Percentiles rank a stretch among this genome's conserved stretches.
Conservation (phyloP, 225 moss, liverwort and hornwort genomes). For the Marchantia polymorpha region DNA sequence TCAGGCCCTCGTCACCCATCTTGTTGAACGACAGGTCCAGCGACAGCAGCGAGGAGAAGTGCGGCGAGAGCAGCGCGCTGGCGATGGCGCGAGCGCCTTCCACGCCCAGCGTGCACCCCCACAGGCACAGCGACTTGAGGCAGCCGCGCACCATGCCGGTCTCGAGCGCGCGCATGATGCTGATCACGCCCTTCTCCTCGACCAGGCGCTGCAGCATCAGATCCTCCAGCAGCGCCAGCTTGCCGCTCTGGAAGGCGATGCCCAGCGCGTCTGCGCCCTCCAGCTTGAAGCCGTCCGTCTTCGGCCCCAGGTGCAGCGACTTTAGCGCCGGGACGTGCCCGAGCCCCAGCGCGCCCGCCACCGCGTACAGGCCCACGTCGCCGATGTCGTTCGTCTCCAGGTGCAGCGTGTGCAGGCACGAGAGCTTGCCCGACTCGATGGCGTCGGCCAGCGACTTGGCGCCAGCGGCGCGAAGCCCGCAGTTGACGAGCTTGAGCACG, state of each 20-base stretch:
- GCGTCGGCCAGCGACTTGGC: constrained; percentile 20
- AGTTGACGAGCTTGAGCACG: constrained; percentile 20
- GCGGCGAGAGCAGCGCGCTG: constrained; percentile 22
- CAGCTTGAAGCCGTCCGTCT: constrained; percentile 15
- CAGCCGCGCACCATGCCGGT: constrained; percentile 8
- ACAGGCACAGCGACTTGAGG: constrained; percentile 20
- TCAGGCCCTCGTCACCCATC: constrained; percentile 25
- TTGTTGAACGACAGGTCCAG: constrained; percentile 27
- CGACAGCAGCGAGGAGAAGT: constrained; percentile 7
- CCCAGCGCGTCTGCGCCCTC: constrained; percentile 23
- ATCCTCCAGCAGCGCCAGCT: constrained; percentile 15
- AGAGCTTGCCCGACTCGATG: constrained; percentile 21
- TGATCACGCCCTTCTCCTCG: constrained; percentile 23
- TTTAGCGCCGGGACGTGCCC: constrained; percentile 22
- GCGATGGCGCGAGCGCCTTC: constrained; percentile 20
- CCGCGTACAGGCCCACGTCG: constrained; percentile 13
- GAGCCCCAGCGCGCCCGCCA: constrained; percentile 7
- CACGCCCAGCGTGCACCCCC: constrained; percentile 16
- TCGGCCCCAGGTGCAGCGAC: constrained; percentile 19
- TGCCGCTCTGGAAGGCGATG: constrained; percentile 6
- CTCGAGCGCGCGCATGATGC: constrained; percentile 21
- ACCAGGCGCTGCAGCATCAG: constrained; percentile 20
- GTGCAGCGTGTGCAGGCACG: constrained; percentile 22
- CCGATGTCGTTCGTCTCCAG: constrained; percentile 25
- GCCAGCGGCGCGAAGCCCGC: constrained; percentile 12